Evolutionary conservation across 192 early-diverging fungal genomes (phyloP), one percentile per base, ranked within the genome.

Genomic region (Coemansia aciculifera): DNA sequence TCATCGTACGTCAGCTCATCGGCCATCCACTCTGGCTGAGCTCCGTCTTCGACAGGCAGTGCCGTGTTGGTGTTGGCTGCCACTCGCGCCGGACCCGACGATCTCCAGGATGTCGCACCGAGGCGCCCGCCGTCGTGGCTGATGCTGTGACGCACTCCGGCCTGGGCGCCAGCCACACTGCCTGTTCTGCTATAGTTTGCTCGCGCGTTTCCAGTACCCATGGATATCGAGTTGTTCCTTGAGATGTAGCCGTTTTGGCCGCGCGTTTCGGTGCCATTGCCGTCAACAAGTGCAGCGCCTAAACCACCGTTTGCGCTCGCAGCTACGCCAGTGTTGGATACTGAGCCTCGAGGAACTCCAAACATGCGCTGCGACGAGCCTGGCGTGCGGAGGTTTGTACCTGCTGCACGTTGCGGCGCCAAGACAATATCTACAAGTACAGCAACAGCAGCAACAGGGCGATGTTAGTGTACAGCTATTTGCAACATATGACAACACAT

Each of bases 11-110:
- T 15, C 36, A 76, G 21, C 15, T 65, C 74, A 67, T 73, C 74
- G 49, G 73, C 75, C 80, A 83, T 83, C 80, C 80, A 83, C 69
- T 77, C 80, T 23, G 80, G 80, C 72, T 78, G 68, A 1, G 65
- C 69, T 11, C 34, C 17, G 57, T 65, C 71, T 8, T 59, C 66
- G n/a, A 13, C 39, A 51, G 40, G 24, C 4, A 32, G 15, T 13
- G 48, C 1, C 36, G 21, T 23, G 56, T 27, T 31, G 62, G 10
- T 57, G 23, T 15, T 59, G 15, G 54, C 4, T n/a, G 32, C 37
- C 37, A 23, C 64, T 19, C 32, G 39, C 52, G 63, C 36, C 39
- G 32, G 34, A 36, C 68, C 74, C 4, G 74, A 64, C 37, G 76
- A 73, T 23, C 76, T 63, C 76, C 76, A 78, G 36, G 76, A 78